A percentile compares a stretch with the other conserved stretches of the same genome.
Evolutionary conservation across 2,329 filamentous ascomycete species (phyloP).

Genomic region (Gaeumannomyces tritici): DNA sequence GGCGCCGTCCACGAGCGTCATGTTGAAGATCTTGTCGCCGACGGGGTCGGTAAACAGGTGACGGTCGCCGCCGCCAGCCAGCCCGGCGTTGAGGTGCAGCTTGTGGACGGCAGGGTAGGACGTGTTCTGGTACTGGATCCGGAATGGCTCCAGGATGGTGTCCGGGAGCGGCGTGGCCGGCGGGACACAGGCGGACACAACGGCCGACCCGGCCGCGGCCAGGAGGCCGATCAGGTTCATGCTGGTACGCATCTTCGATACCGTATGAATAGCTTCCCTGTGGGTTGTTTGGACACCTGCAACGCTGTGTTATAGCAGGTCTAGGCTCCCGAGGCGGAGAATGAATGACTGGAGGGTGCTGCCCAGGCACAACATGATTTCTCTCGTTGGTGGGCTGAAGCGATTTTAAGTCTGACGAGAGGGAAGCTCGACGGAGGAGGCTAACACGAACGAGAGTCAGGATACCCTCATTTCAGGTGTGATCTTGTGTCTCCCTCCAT

Average conservation of each 20-base stretch:
- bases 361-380: background rate
- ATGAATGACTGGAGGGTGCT: background rate
- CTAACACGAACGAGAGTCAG: background rate
- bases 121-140: conserved; percentile 26
- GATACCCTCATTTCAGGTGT: background rate
- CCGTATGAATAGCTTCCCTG: background rate
- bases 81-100: conserved; percentile 23
- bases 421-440: background rate
- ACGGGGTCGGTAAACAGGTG: conserved; percentile 28
- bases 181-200: conserved; percentile 18
- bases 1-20: conserved; percentile 16
- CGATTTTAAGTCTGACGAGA: background rate
- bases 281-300: background rate
- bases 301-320: background rate
- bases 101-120: conserved; percentile 24
- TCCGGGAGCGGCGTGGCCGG: conserved; percentile 17
- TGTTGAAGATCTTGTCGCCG: conserved; percentile 15
- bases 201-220: conserved; percentile 8
- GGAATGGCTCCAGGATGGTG: conserved; percentile 23
- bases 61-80: conserved; percentile 26
- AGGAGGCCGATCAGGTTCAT: conserved; percentile 9
- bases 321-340: background rate
- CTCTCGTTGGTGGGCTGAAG: background rate
- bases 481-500: background rate
- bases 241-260: background rate